phyloP scores from a whole-genome alignment of 768 basidiomycete genomes.

The Leccinum pellstonianum region DNA sequence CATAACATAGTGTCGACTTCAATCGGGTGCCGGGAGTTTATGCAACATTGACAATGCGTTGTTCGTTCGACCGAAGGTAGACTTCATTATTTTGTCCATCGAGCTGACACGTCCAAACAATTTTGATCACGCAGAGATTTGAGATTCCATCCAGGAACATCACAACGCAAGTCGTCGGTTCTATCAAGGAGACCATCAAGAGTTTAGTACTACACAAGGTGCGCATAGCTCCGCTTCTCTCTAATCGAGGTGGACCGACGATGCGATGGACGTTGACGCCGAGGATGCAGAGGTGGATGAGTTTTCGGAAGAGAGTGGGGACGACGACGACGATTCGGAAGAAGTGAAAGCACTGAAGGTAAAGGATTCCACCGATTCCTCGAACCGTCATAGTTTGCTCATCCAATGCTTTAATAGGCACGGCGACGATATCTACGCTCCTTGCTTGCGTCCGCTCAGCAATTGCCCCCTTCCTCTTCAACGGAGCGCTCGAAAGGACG shows the following conservation, averaged over 20 bases:
- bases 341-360: constrained; percentile 85
- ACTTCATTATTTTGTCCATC: too few relatives aligned
- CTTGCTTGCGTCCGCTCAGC: constrained; percentile 53
- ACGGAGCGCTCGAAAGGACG: constrained; percentile 30
- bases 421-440: constrained; percentile 72
- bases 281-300: constrained; percentile 51
- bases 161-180: too few relatives aligned
- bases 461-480: constrained; percentile 24
- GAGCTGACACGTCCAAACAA: too few relatives aligned
- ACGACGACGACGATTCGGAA: constrained; percentile 66
- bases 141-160: too few relatives aligned
- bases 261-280: constrained; percentile 70
- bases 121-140: too few relatives aligned
- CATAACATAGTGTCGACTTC: too few relatives aligned
- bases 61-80: too few relatives aligned
- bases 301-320: constrained; percentile 42
- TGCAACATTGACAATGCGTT: too few relatives aligned
- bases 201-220: too few relatives aligned
- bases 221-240: too few relatives aligned
- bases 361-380: constrained; percentile 12
- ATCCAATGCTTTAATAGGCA: constrained; percentile 42
- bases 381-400: constrained; percentile 9
- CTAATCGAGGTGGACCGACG: constrained; percentile 52
- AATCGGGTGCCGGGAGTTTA: too few relatives aligned
- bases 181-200: too few relatives aligned